These are phyloP conservation scores for Rhodotorula sp. DNA, from an alignment of 1,284 basidiomycete species.

Conservation along the genomic window DNA sequence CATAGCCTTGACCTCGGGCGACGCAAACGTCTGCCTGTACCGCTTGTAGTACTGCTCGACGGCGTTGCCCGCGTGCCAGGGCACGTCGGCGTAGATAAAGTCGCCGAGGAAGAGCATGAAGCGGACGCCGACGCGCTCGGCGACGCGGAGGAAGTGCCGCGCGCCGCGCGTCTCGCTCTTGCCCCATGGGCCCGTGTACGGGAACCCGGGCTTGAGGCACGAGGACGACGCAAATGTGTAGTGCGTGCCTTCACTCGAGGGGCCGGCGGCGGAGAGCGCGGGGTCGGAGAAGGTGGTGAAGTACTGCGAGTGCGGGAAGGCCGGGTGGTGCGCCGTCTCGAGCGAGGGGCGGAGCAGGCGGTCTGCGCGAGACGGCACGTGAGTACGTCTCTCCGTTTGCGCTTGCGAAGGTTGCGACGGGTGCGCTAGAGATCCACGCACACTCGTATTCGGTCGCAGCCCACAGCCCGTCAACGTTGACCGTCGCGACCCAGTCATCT, in stretches of 20 bases:
- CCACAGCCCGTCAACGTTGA: constrained; percentile 63
- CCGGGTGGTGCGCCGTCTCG: constrained; percentile 58
- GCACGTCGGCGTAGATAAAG: constrained; percentile 76
- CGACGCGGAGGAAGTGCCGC: constrained; percentile 36
- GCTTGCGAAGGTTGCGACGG: background rate
- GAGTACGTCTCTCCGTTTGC: constrained; percentile 4
- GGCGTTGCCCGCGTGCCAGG: constrained; percentile 52
- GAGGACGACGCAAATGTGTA: constrained; percentile 69
- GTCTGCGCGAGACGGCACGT: constrained; percentile 53
- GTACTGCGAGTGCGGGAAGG: constrained; percentile 54
- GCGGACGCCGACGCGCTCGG: constrained; percentile 33
- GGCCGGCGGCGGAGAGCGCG: constrained; percentile 53
- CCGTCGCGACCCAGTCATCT: constrained; percentile 67
- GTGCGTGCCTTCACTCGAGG: constrained; percentile 48
- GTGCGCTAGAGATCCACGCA: constrained; percentile 49
- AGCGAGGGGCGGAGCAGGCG: constrained; percentile 55
- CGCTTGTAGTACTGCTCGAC: constrained; percentile 63
- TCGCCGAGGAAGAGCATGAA: constrained; percentile 68
- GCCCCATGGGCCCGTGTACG: constrained; percentile 49
- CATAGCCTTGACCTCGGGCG: constrained; percentile 54
- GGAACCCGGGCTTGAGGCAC: constrained; percentile 55
- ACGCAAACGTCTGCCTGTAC: constrained; percentile 67
- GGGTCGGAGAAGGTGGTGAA: constrained; percentile 72
- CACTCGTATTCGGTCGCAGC: constrained; percentile 73
- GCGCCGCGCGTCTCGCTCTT: constrained; percentile 43